Conservation (phyloP, 148 eudicot genomes). For the Drosera capensis region DNA sequence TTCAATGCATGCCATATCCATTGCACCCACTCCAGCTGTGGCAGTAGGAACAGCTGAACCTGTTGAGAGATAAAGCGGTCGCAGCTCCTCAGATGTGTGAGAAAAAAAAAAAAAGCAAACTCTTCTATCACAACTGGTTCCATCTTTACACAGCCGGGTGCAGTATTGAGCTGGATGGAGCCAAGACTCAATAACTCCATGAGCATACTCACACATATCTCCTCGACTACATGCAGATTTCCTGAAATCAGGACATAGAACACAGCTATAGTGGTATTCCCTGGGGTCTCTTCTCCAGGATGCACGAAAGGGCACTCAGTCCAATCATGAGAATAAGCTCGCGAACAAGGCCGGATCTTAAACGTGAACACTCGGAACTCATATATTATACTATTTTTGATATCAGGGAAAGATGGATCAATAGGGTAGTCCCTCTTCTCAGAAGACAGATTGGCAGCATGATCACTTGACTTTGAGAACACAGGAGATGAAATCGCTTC, state of each 20-base stretch:
- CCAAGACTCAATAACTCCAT: constrained; percentile 60
- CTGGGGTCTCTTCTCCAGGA: constrained; percentile 84
- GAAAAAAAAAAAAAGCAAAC: constrained; percentile 81
- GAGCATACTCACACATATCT: constrained; percentile 71
- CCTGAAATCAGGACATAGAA: constrained; percentile 71
- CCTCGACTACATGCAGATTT: constrained; percentile 64
- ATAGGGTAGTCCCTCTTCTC: constrained; percentile 79
- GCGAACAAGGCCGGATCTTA: constrained; percentile 71
- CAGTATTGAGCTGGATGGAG: constrained; percentile 28
- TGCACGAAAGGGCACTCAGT: constrained; percentile 88
- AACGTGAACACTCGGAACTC: constrained; percentile 82
- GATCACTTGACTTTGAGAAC: constrained; percentile 21
- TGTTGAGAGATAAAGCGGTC: constrained; percentile 53
- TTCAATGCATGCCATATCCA: constrained; percentile 64
- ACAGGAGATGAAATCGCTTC: constrained; percentile 33
- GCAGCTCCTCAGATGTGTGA: constrained; percentile 51
- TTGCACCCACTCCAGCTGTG: constrained; percentile 27
- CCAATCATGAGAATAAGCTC: constrained; percentile 89
- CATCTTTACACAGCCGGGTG: constrained; percentile 38
- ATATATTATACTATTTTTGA: constrained; percentile 56
- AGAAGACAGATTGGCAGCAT: constrained; percentile 14
- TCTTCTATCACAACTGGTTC: constrained; percentile 45
- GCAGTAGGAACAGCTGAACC: constrained; percentile 56
- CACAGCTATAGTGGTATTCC: constrained; percentile 73
- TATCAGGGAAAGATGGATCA: constrained; percentile 76